Base-by-base conservation (phyloP, 1,284 basidiomycete species). In the Neolentinus lepideus region DNA sequence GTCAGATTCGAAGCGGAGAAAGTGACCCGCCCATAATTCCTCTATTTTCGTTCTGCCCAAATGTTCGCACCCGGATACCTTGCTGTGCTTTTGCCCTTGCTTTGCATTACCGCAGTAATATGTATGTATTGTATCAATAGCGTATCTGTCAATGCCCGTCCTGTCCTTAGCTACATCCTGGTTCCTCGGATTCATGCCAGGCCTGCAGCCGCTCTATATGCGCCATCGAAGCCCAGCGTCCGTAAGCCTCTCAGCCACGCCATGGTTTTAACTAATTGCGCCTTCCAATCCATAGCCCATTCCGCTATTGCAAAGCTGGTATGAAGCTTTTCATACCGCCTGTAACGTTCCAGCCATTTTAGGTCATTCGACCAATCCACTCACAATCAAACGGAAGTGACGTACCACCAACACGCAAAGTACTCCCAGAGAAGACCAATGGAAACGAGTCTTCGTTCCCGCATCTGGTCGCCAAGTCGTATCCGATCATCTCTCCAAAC, bases 401-500 rank as follows among this genome's bases (percentile, higher is more conserved):
- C 80, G 59, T 65, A 84, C 86, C 87, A 86, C 85, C 85, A 91
- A 58, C 76, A 76, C 27, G 64, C 63, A 57, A 90, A 74, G 64
- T 87, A 85, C 48, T 78, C 73, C 43, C 64, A 62, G 36, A 88
- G 61, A n/a, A 81, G 65, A 4, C 70, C 64, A 10, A 82, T 62
- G 22, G 81, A 81, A 48, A 84, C 67, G 8, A 85, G 66, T 0
- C 84, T 83, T 26, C 70, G 69, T 38, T 73, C 69, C 53, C 75
- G 70, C 71, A 85, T 75, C 59, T 69, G 63, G 55, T 75, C 69
- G 55, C 77, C 69, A 4, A 85, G 62, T 12, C 75, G 75, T 55
- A 77, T 74, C 62, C 78, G 77, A 57, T 96, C 92, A 64, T 91
- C 88, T 61, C 82, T 75, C 87, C 93, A 97, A 1, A 94, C 89